Evolutionary conservation across 495 filamentous ascomycete genomes (phyloP), one percentile per base, ranked within the genome.

Genomic region (Penicillium pancosmium): DNA sequence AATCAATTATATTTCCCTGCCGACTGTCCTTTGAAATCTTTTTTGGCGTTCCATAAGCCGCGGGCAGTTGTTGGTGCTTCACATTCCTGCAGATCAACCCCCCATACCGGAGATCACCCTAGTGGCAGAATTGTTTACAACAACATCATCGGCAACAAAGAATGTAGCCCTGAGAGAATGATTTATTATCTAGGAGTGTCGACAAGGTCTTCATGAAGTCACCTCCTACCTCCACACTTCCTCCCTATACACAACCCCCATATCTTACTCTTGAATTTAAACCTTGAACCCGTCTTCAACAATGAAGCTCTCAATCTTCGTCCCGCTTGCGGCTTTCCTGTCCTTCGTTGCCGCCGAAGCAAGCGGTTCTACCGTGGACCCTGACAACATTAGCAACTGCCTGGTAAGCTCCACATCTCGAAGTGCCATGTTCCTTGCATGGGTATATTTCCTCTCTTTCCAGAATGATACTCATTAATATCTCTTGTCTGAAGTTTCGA

Each of bases 291-390:
- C 10, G 31, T 21, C 16, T 10, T 5, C 54, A 52, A 64, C 60
- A 41, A 70, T 70, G 68, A 70, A 64, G 61, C 66, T 70, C 44
- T 68, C 65, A 0, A 64, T 66, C 49, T 64, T 64, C 58, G 49
- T 64, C 19, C 68, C 68, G 5, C 59, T 70, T 21, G 54, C 68
- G 10, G 56, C 63, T 23, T 66, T 70, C 62, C 47, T 70, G 12
- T 59, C 65, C 43, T 60, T 63, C 36, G 46, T 58, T 4, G 53
- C 54, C n/a, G 68, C 65, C 41, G 63, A 66, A 19, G 12, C 46
- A n/a, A 25, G n/a, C 25, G 49, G 35, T 18, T 7, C 44, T 7
- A 34, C 13, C 7, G 27, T 51, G 10, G 31, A 51, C 49, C 33
- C 34, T 4, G 60, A 52, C 3, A 21, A 58, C 7, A 10, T 53